Base-by-base conservation (phyloP, 1,139 yeast species). In the Wickerhamiella pararugosa region DNA sequence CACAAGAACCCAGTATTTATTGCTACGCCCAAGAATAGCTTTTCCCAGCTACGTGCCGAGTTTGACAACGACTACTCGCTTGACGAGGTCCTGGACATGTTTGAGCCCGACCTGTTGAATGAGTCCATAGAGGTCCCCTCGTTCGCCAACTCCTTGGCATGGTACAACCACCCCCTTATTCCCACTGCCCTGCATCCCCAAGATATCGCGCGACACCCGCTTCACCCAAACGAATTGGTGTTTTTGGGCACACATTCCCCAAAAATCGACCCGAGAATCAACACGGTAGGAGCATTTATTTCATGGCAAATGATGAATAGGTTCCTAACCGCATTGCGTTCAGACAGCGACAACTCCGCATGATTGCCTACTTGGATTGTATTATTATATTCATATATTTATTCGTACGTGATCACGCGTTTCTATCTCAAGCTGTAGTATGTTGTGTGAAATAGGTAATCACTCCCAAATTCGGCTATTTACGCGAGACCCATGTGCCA, bases 241-340 rank as follows among this genome's bases (percentile, higher is more conserved):
- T 26, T 42, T 7, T 26, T 50, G 9, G 53, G 53, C 8, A 43
- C 51, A 2, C 44, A 44, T 25, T 37, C 39, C 25, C 38, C 49
- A 7, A 47, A 48, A 27, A 45, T 47, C 35, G 51, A 48, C 10
- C 34, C 34, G 15, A 27, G 4, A 9, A 45, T 50, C 7, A 42
- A 49, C 7, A 48, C 49, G 5, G 53, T 50, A 7, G 51, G 52
- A 4, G 53, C 53, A 5, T 50, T 41, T 35, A 44, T 50, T 4
- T 50, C 51, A 6, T 42, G 51, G 39, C 46, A 43, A 25, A 47
- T 50, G 9, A 48, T 48, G 37, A 43, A 43, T 29, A 41, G 48
- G 9, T 15, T 45, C 25, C 34, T 30, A 9, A 26, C 36, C 9
- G 28, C 21, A 4, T 15, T 15, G 21, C 21, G 21, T 15, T 15